These are phyloP conservation scores for Thuidium tamariscinum DNA, from an alignment of 225 moss, liverwort and hornwort genomes.

Conservation along the genomic window DNA sequence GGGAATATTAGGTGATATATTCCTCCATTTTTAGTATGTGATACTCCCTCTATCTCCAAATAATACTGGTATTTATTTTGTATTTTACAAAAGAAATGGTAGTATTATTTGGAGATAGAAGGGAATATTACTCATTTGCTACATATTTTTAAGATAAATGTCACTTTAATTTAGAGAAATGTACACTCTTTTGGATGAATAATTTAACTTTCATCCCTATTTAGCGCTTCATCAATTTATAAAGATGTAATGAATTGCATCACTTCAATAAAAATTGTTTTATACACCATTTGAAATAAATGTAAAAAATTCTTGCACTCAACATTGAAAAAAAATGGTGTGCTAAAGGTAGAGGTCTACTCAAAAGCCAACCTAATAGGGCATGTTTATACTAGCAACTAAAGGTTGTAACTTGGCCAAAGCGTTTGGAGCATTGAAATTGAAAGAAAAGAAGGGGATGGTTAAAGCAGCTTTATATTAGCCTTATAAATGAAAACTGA, in stretches of 20 bases:
- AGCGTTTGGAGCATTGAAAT: not conserved
- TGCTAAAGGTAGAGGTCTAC: not conserved
- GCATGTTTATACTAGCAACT: too few species aligned
- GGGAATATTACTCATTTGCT: not conserved
- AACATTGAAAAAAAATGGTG: accelerated
- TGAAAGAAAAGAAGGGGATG: accelerated
- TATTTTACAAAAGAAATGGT: too few species aligned
- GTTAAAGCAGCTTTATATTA: not conserved
- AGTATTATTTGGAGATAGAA: too few species aligned
- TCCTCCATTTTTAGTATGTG: accelerated
- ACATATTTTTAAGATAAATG: not conserved
- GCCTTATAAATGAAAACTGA: not conserved
- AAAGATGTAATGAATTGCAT: not conserved
- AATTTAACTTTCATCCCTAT: accelerated
- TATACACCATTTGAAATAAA: accelerated
- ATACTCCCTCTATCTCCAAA: too few species aligned
- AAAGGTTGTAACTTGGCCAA: not conserved
- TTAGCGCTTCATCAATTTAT: not conserved
- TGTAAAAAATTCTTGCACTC: too few species aligned
- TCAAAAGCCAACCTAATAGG: not conserved
- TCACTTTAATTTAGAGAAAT: not conserved
- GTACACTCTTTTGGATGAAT: not conserved
- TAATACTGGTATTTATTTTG: too few species aligned
- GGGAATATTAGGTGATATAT: not conserved
- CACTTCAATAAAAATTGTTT: not conserved